phyloP scores from a whole-genome alignment of 208 protist species.

The Leishmania major region DNA sequence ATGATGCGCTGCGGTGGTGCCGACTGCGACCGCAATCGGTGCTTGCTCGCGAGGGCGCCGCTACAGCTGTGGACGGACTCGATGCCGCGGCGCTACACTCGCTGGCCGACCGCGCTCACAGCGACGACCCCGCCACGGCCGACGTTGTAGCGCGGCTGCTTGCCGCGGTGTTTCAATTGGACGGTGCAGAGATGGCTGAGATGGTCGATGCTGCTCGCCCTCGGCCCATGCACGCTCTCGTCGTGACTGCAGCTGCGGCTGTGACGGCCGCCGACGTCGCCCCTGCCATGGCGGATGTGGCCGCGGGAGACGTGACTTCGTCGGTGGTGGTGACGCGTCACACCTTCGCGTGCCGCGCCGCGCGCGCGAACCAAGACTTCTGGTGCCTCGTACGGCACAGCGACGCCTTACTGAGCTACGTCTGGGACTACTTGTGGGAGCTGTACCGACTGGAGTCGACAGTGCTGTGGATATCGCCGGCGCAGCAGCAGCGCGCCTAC shows the following conservation, averaged over 20 bases:
- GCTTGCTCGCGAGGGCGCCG: not conserved
- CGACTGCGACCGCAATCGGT: slow-evolving; percentile 15
- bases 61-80: not conserved
- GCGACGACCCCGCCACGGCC: not conserved
- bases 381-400: slow-evolving; percentile 16
- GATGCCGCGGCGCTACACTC: not conserved
- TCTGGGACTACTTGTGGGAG: slow-evolving; percentile 9
- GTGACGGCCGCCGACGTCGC: not conserved
- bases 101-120: not conserved
- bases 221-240: no score
- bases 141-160: not conserved
- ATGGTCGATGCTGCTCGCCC: not conserved
- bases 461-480: slow-evolving; percentile 26
- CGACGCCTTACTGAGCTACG: slow-evolving; percentile 16
- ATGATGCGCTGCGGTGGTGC: slow-evolving; percentile 30
- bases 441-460: slow-evolving; percentile 12
- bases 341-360: not conserved
- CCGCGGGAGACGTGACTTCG: not conserved
- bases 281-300: not conserved
- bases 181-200: not conserved
- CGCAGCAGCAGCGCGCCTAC: slow-evolving; percentile 16
- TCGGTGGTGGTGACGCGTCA: slow-evolving; percentile 1
- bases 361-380: not conserved
- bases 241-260: not conserved
- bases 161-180: slow-evolving; percentile 2